Evolutionary conservation across 1,139 yeast genomes (phyloP), one percentile per base, ranked within the genome.

Genomic region (Eremothecium sinecaudum): DNA sequence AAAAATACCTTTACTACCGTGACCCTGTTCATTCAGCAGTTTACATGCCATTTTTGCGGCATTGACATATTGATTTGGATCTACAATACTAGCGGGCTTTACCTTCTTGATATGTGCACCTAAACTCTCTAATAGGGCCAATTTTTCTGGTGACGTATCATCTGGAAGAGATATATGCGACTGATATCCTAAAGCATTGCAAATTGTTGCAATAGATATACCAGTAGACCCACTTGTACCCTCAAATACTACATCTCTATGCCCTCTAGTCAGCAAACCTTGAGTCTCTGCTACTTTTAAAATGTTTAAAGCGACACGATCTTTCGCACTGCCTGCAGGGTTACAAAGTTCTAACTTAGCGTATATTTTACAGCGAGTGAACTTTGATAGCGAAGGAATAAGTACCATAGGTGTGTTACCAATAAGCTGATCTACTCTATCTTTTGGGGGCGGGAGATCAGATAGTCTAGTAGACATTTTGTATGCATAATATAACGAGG

Each of bases 161-260:
- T 86, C 92, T 0, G 97, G 98, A n/a, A 90, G 66, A 38, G 93
- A 87, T 19, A 90, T 90, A 51, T 86, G 95, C 0, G 94, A 82
- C 10, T 71, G 73, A 56, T 87, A 87, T 0, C 98, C 98, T 40
- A 82, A 59, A 0, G 96, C 82, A 46, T 86, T 75, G 42, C 94
- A 82, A 16, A 90, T 68, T 60, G 84, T 73, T 1, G 97, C 95
- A 45, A 90, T 71, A 2, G 95, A 82, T 18, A 90, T 90, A 6
- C 98, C 98, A 0, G 98, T 90, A 0, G 95, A 83, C 0, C 97
- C 97, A 8, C 92, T 78, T 0, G 97, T 90, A 3, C 98, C 98
- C 62, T 90, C 98, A 54, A 79, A 86, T 13, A 77, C 69, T 45
- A 60, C 56, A 18, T 62, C 64, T 5, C 51, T 50, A 51, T 82